Evolutionary conservation across 2,329 filamentous ascomycete species (phyloP).

Genomic region (Cordyceps cateniannulata): DNA sequence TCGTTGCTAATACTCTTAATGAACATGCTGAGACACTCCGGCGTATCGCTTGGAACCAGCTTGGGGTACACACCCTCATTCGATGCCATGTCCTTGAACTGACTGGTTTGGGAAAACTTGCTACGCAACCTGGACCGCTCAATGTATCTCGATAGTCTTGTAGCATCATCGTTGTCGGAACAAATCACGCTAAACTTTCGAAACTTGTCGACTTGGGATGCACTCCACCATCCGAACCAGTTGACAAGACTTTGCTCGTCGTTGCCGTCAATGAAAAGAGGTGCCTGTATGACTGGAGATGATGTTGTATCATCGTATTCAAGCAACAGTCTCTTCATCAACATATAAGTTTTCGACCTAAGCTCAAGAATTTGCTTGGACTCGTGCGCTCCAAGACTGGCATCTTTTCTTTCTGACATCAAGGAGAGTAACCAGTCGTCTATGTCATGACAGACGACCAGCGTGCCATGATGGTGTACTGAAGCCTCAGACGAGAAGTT

Average conservation of each 20-base stretch:
- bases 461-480: constrained; percentile 16
- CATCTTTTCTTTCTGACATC: constrained; percentile 16
- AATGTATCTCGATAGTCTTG: constrained; percentile 21
- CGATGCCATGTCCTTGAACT: neutral
- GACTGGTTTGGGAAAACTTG: neutral
- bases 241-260: constrained; percentile 58
- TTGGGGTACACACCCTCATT: neutral
- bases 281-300: constrained; percentile 38
- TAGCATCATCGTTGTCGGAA: constrained; percentile 25
- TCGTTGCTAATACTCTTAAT: neutral
- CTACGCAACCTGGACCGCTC: constrained; percentile 12
- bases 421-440: constrained; percentile 26
- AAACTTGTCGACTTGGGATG: constrained; percentile 40
- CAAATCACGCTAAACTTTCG: constrained; percentile 52
- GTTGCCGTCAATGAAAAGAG: constrained; percentile 43
- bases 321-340: neutral
- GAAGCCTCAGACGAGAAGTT: constrained; percentile 15
- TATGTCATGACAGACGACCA: constrained; percentile 26
- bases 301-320: neutral
- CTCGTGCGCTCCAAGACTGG: neutral
- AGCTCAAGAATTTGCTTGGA: neutral
- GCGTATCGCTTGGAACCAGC: neutral
- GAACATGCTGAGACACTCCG: neutral
- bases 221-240: constrained; percentile 56
- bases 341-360: constrained; percentile 4